Base-by-base conservation (phyloP, 352 stramenopile genomes). In the Pythium dissimile region DNA sequence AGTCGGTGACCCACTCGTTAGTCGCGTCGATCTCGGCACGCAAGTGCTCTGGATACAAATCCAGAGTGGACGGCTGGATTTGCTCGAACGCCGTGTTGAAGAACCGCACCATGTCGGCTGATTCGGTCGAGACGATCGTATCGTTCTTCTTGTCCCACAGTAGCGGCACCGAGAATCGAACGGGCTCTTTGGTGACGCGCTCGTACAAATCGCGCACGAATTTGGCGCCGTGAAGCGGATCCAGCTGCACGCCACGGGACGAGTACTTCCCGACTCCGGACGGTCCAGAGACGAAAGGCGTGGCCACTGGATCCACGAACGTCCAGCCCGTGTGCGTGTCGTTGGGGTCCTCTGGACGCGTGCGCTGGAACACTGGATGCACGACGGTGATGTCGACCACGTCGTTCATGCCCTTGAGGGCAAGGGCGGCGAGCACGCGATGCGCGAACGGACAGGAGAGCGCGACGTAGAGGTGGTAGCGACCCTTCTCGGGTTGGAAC, bases 101-200 rank as follows among this genome's bases (percentile, higher is more conserved):
- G 83, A 98, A 98, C 61, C 90, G 77, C 12, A 97, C 88, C 71
- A 99, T 98, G 54, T 98, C 94, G 23, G 84, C 83, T 1, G 86
- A 97, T 73, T 99, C 95, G 62, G 98, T 98, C 69, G 90, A 98
- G 12, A 99, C 95, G 64, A 98, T 98, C 7, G 83, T 97, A 23
- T 94, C 69, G 0, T 71, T 64, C 64, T 97, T 96, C 61, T 94
- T 97, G 75, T 99, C 94, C 75, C 85, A 98, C 11, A 98, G 64
- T 0, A 98, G 60, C 21, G 95, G 96, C 41, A 98, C 94, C 11
- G 91, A 92, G 73, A 94, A 98, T 54, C 97, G 97, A 23, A 77
- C 78, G 31, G 61, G 68, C 9, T 72, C 80, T 16, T 73, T 67
- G 28, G 76, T 66, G 31, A 73, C 74, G 43, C 76, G 62, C 51